Conservation (phyloP, 2,329 filamentous ascomycete genomes). For the Ustulina deusta region DNA sequence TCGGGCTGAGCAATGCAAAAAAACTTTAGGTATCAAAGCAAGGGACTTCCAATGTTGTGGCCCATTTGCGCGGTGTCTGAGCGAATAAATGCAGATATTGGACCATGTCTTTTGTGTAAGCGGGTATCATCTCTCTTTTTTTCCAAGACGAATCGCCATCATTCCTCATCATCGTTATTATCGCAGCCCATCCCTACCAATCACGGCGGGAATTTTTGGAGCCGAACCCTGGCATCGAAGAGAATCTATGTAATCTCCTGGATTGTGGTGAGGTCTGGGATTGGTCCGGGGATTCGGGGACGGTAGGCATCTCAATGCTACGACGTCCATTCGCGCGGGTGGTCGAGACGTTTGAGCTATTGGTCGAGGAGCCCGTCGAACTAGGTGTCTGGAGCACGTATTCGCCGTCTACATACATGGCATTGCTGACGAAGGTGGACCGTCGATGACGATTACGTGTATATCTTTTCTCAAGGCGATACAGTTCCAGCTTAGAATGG, state of each 20-base stretch:
- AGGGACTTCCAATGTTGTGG: constrained; percentile 25
- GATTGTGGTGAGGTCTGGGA: constrained; percentile 53
- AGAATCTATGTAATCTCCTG: constrained; percentile 67
- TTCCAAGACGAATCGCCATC: constrained; percentile 27
- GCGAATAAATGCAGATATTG: constrained; percentile 26
- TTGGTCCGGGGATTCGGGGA: constrained; percentile 44
- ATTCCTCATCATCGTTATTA: constrained; percentile 38
- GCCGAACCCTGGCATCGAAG: constrained; percentile 67
- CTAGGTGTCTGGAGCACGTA: constrained; percentile 82
- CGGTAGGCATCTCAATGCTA: constrained; percentile 48
- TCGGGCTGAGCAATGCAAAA: background rate
- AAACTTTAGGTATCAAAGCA: constrained; percentile 11
- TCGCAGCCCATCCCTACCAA: constrained; percentile 19
- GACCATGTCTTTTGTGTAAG: constrained; percentile 22
- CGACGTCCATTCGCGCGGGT: constrained; percentile 41
- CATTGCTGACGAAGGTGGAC: constrained; percentile 88
- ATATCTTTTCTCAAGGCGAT: constrained; percentile 95
- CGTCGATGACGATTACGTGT: constrained; percentile 87
- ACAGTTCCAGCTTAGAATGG: constrained; percentile 83
- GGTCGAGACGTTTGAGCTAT: constrained; percentile 41
- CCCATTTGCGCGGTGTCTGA: constrained; percentile 8
- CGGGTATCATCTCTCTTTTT: constrained; percentile 16
- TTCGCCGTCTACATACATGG: constrained; percentile 94
- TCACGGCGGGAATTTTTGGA: constrained; percentile 45
- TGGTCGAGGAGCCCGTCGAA: constrained; percentile 67